Conservation (phyloP, 2,329 filamentous ascomycete species). For the Chalara sp. region DNA sequence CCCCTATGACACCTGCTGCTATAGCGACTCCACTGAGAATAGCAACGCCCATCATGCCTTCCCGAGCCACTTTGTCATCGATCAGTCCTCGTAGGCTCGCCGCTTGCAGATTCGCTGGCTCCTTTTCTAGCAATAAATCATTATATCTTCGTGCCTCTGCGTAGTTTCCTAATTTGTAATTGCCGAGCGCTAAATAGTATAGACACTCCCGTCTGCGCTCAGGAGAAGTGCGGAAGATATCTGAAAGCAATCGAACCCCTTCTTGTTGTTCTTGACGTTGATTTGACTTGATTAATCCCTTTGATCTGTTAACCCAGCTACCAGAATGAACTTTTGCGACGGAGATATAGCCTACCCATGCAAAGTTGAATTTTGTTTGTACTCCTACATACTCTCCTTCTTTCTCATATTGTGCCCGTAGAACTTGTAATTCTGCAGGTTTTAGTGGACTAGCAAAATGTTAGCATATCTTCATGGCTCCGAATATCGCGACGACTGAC, state of each 20-base stretch:
- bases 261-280: conserved; percentile 82
- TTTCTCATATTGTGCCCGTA: conserved; percentile 92
- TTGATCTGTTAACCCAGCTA: conserved; percentile 1
- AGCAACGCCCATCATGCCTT: conserved; percentile 88
- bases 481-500: conserved; percentile 38
- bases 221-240: conserved; percentile 90
- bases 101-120: conserved; percentile 87
- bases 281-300: conserved; percentile 94
- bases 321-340: not conserved
- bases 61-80: conserved; percentile 92
- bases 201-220: conserved; percentile 95
- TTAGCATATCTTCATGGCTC: conserved; percentile 11
- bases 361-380: conserved; percentile 99
- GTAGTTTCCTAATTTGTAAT: conserved; percentile 98
- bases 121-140: conserved; percentile 82
- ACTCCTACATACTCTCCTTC: conserved; percentile 95
- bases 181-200: conserved; percentile 94
- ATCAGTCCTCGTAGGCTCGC: conserved; percentile 80
- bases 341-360: conserved; percentile 64
- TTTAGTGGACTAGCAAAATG: conserved; percentile 66
- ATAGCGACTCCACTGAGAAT: conserved; percentile 92
- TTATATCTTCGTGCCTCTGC: conserved; percentile 92
- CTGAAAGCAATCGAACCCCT: conserved; percentile 85
- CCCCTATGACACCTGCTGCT: conserved; percentile 87
- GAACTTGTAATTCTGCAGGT: conserved; percentile 83